Evolutionary conservation across 2,329 filamentous ascomycete genomes (phyloP).

Genomic region (Fusarium multiceps): DNA sequence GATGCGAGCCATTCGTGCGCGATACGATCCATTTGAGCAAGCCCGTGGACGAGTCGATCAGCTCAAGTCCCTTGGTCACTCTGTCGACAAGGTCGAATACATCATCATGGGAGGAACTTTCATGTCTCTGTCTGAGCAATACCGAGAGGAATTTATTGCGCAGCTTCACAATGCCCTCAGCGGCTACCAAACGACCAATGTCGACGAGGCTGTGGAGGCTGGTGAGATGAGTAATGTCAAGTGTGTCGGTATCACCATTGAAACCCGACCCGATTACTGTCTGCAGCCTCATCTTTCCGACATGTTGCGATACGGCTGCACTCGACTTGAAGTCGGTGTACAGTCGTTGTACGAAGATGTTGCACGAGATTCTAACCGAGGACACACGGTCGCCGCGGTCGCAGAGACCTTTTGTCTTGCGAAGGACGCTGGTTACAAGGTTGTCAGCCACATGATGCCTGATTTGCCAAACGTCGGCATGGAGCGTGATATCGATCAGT

Average conservation of each 20-base stretch:
- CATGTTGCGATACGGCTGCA: slow-evolving; percentile 98
- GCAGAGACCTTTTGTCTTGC: slow-evolving; percentile 97
- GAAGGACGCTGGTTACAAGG: slow-evolving; percentile 98
- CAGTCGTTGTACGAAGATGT: slow-evolving; percentile 98
- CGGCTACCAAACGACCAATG: slow-evolving; percentile 92
- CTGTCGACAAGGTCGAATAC: slow-evolving; percentile 98
- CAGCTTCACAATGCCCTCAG: slow-evolving; percentile 97
- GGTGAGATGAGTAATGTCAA: slow-evolving; percentile 98
- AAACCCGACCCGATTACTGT: slow-evolving; percentile 97
- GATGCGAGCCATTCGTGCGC: slow-evolving; percentile 95
- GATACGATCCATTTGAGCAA: slow-evolving; percentile 98
- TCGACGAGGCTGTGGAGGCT: slow-evolving; percentile 93
- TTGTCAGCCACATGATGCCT: slow-evolving; percentile 99
- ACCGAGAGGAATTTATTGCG: slow-evolving; percentile 92
- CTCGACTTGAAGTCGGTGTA: slow-evolving; percentile 91
- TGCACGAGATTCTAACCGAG: slow-evolving; percentile 95
- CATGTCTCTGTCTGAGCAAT: slow-evolving; percentile 92
- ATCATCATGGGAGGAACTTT: slow-evolving; percentile 99
- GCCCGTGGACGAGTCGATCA: slow-evolving; percentile 95
- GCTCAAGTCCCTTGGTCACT: slow-evolving; percentile 94
- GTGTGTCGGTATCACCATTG: slow-evolving; percentile 98
- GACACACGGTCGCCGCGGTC: slow-evolving; percentile 94
- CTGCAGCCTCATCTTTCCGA: slow-evolving; percentile 92
- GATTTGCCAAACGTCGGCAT: slow-evolving; percentile 98
- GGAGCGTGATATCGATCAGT: slow-evolving; percentile 97